A percentile compares a stretch with the other conserved stretches of the same genome.
phyloP scores from a whole-genome alignment of 495 filamentous ascomycete species.

The Aspergillus affinis region DNA sequence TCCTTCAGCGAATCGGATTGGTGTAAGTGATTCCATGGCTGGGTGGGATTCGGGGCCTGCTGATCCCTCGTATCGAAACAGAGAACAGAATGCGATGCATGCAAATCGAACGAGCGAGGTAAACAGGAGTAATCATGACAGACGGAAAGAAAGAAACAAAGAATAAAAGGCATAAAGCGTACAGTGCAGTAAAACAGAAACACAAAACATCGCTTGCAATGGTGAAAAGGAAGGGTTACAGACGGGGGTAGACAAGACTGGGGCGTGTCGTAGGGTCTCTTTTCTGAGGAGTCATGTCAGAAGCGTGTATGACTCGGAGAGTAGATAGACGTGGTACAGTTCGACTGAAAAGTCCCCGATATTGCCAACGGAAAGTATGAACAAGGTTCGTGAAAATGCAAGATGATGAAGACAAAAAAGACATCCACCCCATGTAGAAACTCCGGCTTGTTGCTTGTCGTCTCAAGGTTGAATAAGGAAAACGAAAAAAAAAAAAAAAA shows the following conservation, averaged over 20 bases:
- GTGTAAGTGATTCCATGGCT: not conserved
- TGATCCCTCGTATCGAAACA: constrained; percentile 2
- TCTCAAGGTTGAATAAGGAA: not conserved
- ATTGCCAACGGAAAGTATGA: not conserved
- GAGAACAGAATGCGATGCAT: not conserved
- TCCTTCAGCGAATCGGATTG: not conserved
- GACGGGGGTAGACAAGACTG: not conserved
- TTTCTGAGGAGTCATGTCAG: not conserved
- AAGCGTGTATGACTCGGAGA: not conserved
- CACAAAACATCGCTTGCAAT: not conserved
- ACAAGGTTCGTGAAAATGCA: not conserved
- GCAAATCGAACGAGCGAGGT: not conserved
- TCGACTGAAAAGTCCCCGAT: not conserved
- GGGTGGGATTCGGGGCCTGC: not conserved
- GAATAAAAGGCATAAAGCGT: not conserved
- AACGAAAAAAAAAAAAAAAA: no score
- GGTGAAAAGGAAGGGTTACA: not conserved
- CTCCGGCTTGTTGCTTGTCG: not conserved
- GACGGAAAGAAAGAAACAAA: not conserved
- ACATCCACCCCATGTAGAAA: not conserved
- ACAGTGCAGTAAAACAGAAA: not conserved
- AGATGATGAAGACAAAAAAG: not conserved
- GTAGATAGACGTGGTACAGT: not conserved
- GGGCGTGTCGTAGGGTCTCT: not conserved
- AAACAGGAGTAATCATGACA: not conserved